Base-by-base conservation (phyloP, 257 asterid genomes). In the Penstemon davidsonii region DNA sequence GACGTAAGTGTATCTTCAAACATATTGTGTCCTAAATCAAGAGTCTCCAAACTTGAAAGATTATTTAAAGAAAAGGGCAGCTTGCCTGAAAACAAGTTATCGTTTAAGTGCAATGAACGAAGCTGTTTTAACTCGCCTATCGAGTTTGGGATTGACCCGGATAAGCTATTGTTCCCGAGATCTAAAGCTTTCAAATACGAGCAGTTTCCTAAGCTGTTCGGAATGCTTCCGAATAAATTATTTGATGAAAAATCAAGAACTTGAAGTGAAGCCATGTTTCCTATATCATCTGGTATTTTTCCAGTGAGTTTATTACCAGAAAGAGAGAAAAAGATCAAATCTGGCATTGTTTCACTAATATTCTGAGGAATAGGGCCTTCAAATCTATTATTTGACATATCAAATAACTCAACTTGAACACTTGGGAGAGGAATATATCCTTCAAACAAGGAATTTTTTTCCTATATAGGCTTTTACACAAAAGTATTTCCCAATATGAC, bases 341-440 rank as follows among this genome's bases (percentile, higher is more conserved):
- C 72, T 41, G 84, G 77, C 83, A 80, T 80, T 50, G 33, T 40
- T 58, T 60, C 64, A 71, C 84, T 73, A 10, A 80, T 76, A 41
- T 80, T 82, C 55, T 15, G 73, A 52, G 86, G 83, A 63, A 85
- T 83, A 11, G 71, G 60, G 13, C 87, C 87, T 2, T 62, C 62
- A 59, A 85, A 81, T 66, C 72, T 73, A 62, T 85, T 83, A 69
- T 79, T 66, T 4, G 88, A 86, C 10, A 81, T 85, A 73, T 86
- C 87, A 60, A 86, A 53, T 70, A 81, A 39, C 74, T 79, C 85
- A 45, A 86, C 51, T 19, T 75, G 78, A 40, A 71, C 82, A 49
- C 55, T 57, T 0, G 87, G 75, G 39, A 80, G 76, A 9, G 85
- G 86, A 57, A 86, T 58, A 70, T 52, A 0, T 10, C 91, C 91